Base-by-base conservation (phyloP, 306 rosid genomes). In the Inga leiocalycina region DNA sequence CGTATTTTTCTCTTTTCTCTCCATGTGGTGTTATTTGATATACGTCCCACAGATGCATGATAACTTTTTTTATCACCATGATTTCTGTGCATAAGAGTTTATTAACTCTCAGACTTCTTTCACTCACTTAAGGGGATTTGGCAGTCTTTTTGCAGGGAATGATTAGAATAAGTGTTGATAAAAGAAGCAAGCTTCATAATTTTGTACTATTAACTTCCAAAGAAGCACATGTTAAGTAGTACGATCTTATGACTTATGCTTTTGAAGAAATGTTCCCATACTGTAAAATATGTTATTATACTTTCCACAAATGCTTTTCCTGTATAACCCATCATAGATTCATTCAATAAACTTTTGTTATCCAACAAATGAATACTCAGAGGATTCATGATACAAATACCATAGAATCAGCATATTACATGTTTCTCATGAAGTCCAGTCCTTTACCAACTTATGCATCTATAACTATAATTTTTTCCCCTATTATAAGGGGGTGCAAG, bases 401-500 rank as follows among this genome's bases (percentile, higher is more conserved):
- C 64, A 70, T 64, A 22, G 72, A n/a, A 59, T 59, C 15, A 59
- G 66, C 34, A n/a, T 61, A 4, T 61, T 61, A 24, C 35, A 24
- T 10, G 35, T 24, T 22, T 61, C 67, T 74, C 43, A 64, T 74
- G 57, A 56, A 14, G 70, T 57, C 45, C 66, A 59, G 70, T 37
- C 20, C 22, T 46, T 48, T 45, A 34, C 56, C 41, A 80, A 68
- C 56, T 19, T 65, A 69, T 13, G 81, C 67, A 15, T 74, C 74
- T 75, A 68, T 30, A 17, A 57, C 54, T 17, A 68, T 10, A 6
- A 46, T 46, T 10, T 69, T 75, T 41, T 43, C 11, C 27, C 46
- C 5, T 32, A 24, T 10, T 11, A 10, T 10, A 61, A 24, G 8
- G 67, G 34, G 35, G 35, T 3, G 35, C 16, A 22, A 61, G 67